Evolutionary conservation across 176 grass and related monocot genomes (phyloP), one percentile per base, ranked within the genome.

Genomic region (Avena eriantha): DNA sequence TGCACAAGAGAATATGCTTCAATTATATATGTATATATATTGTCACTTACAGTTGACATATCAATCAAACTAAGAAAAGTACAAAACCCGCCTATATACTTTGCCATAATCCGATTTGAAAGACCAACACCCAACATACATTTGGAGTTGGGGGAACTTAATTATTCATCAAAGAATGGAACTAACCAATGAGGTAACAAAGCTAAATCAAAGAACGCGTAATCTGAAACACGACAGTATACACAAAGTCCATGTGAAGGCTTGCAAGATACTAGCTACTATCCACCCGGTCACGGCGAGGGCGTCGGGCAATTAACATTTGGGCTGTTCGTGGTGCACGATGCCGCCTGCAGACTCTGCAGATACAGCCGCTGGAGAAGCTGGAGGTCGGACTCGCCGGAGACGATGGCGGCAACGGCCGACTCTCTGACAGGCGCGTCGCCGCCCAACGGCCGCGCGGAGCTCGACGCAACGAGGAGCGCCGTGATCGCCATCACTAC

Each of bases 241-340:
- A 22, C 47, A 46, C 8, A 16, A 33, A 21, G 23, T 29, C 33
- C 7, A 1, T 31, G 60, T 29, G 12, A 57, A 19, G 29, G 8
- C 17, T 36, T 23, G 58, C 2, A 21, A 23, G 57, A 0, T 60
- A 10, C 2, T 8, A 57, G 18, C 19, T 57, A 21, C 7, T 77
- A 55, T 0, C n/a, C 11, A 46, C 10, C 10, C 17, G 7, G 3
- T 51, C 48, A 88, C 0, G 73, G 2, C 3, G 73, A 46, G 10
- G 80, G 13, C 0, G 83, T n/a, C 3, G 71, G 33, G 81, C 89
- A 91, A 7, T 60, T 56, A 68, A 60, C 41, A 21, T 87, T 84
- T 47, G 76, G 4, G 85, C 80, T 91, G 85, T 87, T 76, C 10
- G 89, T 90, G 33, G 41, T 2, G 58, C 89, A 90, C 3, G 89